Evolutionary conservation across 1,139 yeast genomes (phyloP).

Genomic region (Diutina neorugosa): DNA sequence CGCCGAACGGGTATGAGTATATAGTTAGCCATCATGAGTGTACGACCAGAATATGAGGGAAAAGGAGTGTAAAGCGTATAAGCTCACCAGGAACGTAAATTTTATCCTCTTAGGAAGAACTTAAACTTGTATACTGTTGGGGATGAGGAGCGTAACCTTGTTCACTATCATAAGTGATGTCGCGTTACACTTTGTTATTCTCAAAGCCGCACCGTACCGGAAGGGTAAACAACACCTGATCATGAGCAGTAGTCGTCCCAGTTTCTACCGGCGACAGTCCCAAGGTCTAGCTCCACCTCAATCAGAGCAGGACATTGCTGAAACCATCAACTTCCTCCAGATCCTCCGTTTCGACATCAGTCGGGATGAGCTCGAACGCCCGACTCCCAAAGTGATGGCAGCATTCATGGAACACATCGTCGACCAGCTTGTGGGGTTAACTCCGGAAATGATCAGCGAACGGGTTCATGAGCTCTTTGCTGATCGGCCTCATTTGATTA

Average conservation of each 20-base stretch:
- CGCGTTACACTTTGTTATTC: neutral
- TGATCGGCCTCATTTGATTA: neutral
- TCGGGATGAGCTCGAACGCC: neutral
- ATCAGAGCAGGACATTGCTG: neutral
- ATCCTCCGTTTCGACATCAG: neutral
- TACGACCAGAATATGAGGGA: neutral
- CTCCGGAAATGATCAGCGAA: neutral
- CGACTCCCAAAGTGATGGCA: neutral
- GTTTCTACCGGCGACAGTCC: neutral
- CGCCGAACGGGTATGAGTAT: slow-evolving; percentile 59
- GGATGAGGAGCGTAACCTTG: too few relatives aligned
- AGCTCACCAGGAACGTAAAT: too few relatives aligned
- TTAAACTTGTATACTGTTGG: too few relatives aligned
- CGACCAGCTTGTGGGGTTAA: neutral
- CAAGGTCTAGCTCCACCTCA: neutral
- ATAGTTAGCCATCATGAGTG: neutral
- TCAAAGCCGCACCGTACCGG: neutral
- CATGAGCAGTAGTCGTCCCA: neutral
- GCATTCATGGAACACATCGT: neutral
- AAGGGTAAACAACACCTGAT: neutral
- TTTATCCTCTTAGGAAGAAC: too few relatives aligned
- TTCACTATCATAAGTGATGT: too few relatives aligned
- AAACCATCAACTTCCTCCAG: neutral
- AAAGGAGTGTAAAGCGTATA: too few relatives aligned
- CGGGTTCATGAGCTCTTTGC: neutral